Evolutionary conservation across 2,329 filamentous ascomycete species (phyloP), one percentile per base, ranked within the genome.

Genomic region (Chalara sp.): DNA sequence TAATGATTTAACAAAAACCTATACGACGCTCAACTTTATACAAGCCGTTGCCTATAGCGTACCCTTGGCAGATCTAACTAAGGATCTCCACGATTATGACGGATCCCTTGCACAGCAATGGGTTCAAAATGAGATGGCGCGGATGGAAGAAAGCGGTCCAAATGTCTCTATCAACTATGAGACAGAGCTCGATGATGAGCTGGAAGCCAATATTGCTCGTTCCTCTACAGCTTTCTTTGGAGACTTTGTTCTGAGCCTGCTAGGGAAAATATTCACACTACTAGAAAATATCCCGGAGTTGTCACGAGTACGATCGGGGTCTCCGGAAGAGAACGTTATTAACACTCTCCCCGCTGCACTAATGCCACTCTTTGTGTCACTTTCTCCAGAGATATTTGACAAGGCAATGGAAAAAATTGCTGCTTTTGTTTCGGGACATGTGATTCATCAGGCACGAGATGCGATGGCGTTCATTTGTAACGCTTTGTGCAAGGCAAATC

Each of bases 381-480:
- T 99, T 29, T 97, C 93, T 0, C 89, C 92, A 0, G 90, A 96
- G 63, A 80, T 97, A 8, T 99, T 95, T 62, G 93, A 97, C 62
- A 80, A 93, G 65, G 89, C 89, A 0, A 72, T 99, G 47, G 87
- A 95, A 53, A 97, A 97, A 73, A 83, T 99, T 60, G 87, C 90
- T 2, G 82, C 88, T 32, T 99, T 99, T 66, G 87, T 96, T 30
- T 85, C 87, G 1, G 88, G 88, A 56, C 93, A 97, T 70, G 93
- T 99, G 46, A 92, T 99, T 13, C 91, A 99, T 62, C 93, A 97
- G 69, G 92, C 93, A 48, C 79, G 92, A 58, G 93, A 99, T 74
- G 92, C 93, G 6, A 96, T 99, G 87, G 93, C 95, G 1, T 99
- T 96, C 78, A 97, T 97, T 49, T 88, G 92, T 70, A 97, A 96